Evolutionary conservation across 306 rosid species (phyloP), one percentile per base, ranked within the genome.

Genomic region (Castanopsis chinensis): DNA sequence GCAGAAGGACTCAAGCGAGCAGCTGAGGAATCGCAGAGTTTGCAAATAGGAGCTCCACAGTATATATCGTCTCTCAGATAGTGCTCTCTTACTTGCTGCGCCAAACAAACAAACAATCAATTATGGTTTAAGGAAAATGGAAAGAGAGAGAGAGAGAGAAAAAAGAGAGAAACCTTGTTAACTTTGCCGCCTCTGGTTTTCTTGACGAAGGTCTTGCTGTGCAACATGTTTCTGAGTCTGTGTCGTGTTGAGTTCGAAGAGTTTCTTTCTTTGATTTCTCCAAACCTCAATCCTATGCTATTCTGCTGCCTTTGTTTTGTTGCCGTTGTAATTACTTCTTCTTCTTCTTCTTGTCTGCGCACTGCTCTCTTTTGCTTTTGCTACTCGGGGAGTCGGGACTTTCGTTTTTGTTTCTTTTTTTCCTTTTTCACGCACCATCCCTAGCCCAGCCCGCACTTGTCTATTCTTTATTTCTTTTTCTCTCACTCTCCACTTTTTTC

Each of bases 11-110:
- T 69, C 74, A 96, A 81, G 52, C 97, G 93, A 82, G 99, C 94
- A 41, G 27, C 68, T 15, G 89, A 81, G 63, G 88, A 23, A 35
- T 89, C 87, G 32, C 99, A 96, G 6, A 73, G 83, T 41, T 82
- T 79, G 88, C 99, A 96, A 72, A 79, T 82, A 5, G 93, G 90
- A 74, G 92, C 87, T 32, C 99, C 98, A 60, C 99, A 96, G 81
- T 85, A 89, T 64, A 96, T 96, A 69, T 96, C 99, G 64, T 93
- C 90, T 23, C 99, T 84, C 30, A 96, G 88, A 74, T 96, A 96
- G 87, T 93, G 99, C 79, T 96, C 99, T 84, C 97, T 86, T 35
- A 91, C 91, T 75, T 91, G 95, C 98, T 95, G 88, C 65, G 41
- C 59, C 65, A 43, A 78, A 14, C n/a, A 49, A 49, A 49, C 53